Evolutionary conservation across 2,329 filamentous ascomycete genomes (phyloP), one percentile per base, ranked within the genome.

Genomic region (Penicillium hordei): DNA sequence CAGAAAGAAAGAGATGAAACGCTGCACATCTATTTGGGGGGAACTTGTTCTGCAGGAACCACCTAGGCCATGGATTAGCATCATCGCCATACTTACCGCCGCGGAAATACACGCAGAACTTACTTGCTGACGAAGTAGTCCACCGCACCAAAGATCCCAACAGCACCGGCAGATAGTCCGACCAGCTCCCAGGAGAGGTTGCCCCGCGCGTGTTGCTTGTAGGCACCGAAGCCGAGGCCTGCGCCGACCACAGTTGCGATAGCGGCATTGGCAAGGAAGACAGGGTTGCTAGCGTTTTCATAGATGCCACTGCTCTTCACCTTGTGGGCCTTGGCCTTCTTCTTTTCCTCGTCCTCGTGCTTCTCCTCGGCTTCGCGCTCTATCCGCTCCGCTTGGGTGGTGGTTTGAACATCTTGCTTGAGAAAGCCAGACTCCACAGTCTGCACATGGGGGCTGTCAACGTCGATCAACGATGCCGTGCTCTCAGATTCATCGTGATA

Each of bases 91-190:
- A 31, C 33, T 13, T n/a, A 38, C 27, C 31, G 13, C 31, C 12
- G 31, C n/a, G 8, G 5, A 31, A 2, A 15, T 51, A 29, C 17
- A 36, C 27, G 10, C 17, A 5, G 4, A 10, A 67, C 78, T 72
- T 62, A 81, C 79, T 78, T 79, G 78, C 79, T 81, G 43, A 78
- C 74, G 56, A 75, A 79, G 65, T 80, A 81, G 66, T 81, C 79
- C 31, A 73, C 76, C 3, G 74, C 70, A 52, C 76, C 77, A 44
- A 79, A 71, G 13, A 76, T 73, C 25, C 78, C 77, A 19, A 81
- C 73, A 27, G 70, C 76, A 10, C 76, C 78, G 33, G 76, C 73
- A 62, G 73, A 75, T 8, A 74, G 58, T 12, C 78, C 77, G 54
- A 78, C 73, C 44, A 79, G 58, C 61, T 79, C 69, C 77, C 78